A percentile compares a stretch with the other conserved stretches of the same genome.
These are phyloP conservation scores for Trichoderma polysporum DNA, from an alignment of 2,329 filamentous ascomycete species.

Conservation along the genomic window DNA sequence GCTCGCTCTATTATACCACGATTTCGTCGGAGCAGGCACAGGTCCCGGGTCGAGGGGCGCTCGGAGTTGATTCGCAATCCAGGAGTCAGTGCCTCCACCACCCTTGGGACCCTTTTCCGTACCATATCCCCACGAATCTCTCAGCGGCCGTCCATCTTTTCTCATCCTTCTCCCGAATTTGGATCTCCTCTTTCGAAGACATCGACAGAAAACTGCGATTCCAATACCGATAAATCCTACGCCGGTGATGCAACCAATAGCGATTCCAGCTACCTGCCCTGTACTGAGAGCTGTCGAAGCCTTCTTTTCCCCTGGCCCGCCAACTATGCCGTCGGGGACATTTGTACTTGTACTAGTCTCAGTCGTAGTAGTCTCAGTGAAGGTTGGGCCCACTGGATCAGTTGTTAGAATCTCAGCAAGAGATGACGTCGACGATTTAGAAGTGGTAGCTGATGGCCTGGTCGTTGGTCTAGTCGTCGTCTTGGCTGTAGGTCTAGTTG, in stretches of 20 bases:
- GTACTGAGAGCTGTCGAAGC: constrained; percentile 31
- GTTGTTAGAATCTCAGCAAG: neutral
- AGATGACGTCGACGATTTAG: neutral
- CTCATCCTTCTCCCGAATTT: constrained; percentile 20
- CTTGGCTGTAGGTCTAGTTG: neutral
- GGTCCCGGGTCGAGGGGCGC: constrained; percentile 26
- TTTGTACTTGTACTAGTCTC: constrained; percentile 9
- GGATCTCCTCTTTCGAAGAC: constrained; percentile 42
- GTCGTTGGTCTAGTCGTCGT: neutral
- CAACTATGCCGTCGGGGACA: neutral
- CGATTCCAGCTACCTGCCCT: constrained; percentile 57
- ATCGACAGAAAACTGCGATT: constrained; percentile 46
- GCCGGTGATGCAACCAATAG: constrained; percentile 51
- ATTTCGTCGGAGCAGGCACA: constrained; percentile 25
- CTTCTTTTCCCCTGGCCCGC: constrained; percentile 4
- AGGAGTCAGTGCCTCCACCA: constrained; percentile 26
- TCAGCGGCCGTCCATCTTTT: constrained; percentile 14
- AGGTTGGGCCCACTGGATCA: neutral
- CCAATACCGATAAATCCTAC: constrained; percentile 48
- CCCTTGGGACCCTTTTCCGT: constrained; percentile 30
- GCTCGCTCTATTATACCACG: constrained; percentile 32
- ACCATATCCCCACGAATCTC: constrained; percentile 40
- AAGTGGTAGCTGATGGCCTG: neutral
- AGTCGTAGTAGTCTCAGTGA: constrained; percentile 1
- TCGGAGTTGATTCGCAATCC: constrained; percentile 29